Conservation (phyloP, 208 protist species). For the Trypanosomatidae sp. region DNA sequence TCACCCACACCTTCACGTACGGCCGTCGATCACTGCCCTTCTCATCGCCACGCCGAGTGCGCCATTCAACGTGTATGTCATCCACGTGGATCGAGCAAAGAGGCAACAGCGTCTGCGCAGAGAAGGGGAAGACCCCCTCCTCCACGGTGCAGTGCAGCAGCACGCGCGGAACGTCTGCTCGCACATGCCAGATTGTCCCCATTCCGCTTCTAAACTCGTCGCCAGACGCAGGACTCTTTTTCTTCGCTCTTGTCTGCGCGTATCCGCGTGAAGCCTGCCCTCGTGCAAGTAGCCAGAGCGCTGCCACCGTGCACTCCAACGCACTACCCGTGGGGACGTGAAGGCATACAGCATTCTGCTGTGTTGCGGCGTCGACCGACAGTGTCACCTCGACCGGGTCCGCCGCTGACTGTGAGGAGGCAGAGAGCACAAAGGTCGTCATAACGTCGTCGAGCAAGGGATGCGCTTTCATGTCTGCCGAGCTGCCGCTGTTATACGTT, state of each 20-base stretch:
- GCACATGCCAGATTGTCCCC: constrained; percentile 6
- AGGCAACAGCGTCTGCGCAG: not conserved
- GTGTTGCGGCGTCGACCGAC: not conserved
- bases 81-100: not conserved
- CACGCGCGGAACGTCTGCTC: not conserved
- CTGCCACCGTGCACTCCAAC: constrained; percentile 1
- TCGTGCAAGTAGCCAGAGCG: constrained; percentile 7
- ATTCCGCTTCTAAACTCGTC: not conserved
- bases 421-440: not conserved
- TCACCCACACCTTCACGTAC: not conserved
- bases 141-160: not conserved
- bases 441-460: not conserved
- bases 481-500: not conserved
- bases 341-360: not conserved
- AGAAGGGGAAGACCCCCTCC: not conserved
- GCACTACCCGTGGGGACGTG: constrained; percentile 1
- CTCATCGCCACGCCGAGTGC: not conserved
- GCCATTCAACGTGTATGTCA: not conserved
- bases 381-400: not conserved
- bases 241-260: not conserved
- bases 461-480: not conserved
- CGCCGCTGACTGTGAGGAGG: not conserved
- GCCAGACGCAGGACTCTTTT: not conserved
- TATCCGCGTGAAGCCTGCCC: constrained; percentile 11
- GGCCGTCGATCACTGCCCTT: not conserved